A percentile compares a stretch with the other conserved stretches of the same genome.
Evolutionary conservation across 2,329 filamentous ascomycete genomes (phyloP).

Genomic region (Penicillium psychrosexuale): DNA sequence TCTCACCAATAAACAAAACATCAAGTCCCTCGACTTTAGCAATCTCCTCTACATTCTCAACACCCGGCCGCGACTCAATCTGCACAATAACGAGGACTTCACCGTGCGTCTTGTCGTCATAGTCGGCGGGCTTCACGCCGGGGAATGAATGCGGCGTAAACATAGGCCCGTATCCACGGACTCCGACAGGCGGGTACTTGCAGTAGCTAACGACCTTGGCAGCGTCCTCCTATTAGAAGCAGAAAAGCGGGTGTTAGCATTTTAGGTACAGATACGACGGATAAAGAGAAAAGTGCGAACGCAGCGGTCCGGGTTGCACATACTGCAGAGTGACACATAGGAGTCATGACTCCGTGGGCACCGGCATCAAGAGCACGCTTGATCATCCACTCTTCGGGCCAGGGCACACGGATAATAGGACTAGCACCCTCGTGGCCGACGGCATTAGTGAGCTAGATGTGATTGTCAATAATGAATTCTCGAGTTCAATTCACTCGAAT

Average conservation of each 20-base stretch:
- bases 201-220: slow-evolving; percentile 29
- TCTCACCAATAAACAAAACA: slow-evolving; percentile 39
- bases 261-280: too few species aligned
- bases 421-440: slow-evolving; percentile 34
- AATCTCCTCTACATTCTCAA: slow-evolving; percentile 47
- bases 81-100: slow-evolving; percentile 37
- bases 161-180: slow-evolving; percentile 37
- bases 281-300: neutral
- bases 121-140: slow-evolving; percentile 26
- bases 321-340: slow-evolving; percentile 34
- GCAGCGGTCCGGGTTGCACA: neutral
- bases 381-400: slow-evolving; percentile 40
- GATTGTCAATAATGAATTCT: neutral
- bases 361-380: slow-evolving; percentile 41
- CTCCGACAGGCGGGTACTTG: slow-evolving; percentile 33
- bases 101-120: slow-evolving; percentile 35
- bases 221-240: slow-evolving; percentile 23
- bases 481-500: neutral
- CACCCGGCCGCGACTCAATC: slow-evolving; percentile 42
- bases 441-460: slow-evolving; percentile 32
- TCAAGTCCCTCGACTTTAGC: slow-evolving; percentile 43
- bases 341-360: slow-evolving; percentile 39
- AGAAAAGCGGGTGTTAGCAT: neutral
- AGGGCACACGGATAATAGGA: slow-evolving; percentile 37
- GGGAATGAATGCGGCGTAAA: slow-evolving; percentile 34